These are phyloP conservation scores for Parastagonospora nodorum DNA, from an alignment of 2,329 filamentous ascomycete species.

Conservation along the genomic window DNA sequence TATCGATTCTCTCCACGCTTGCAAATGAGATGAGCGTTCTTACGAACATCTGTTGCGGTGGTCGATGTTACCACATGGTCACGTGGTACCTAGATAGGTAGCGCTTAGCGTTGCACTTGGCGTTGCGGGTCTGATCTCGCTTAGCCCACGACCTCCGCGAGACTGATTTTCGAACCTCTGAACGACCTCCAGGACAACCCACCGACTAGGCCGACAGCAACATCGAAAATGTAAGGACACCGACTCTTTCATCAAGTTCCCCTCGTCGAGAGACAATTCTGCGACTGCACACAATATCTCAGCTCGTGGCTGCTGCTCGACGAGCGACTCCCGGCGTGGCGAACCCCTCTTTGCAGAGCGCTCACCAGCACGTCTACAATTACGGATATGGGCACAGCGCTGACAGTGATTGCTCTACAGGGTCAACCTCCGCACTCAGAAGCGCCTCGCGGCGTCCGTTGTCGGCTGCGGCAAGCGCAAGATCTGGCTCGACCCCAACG, in stretches of 20 bases:
- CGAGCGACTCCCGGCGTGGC: slow-evolving; percentile 35
- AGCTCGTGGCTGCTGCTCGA: slow-evolving; percentile 26
- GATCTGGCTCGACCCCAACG: slow-evolving; percentile 99
- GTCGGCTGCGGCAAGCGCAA: slow-evolving; percentile 99
- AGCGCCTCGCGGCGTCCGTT: slow-evolving; percentile 98
- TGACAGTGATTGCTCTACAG: slow-evolving; percentile 58
- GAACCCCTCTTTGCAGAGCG: slow-evolving; percentile 41
- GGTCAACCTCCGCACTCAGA: slow-evolving; percentile 99
- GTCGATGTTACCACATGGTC: neutral
- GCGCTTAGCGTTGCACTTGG: slow-evolving; percentile 12
- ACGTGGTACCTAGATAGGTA: neutral
- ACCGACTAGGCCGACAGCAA: slow-evolving; percentile 46
- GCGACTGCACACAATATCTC: slow-evolving; percentile 20
- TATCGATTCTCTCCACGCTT: neutral
- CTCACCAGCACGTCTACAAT: slow-evolving; percentile 22
- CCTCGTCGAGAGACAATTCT: slow-evolving; percentile 22
- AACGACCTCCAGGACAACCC: slow-evolving; percentile 25
- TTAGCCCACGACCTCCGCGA: no score
- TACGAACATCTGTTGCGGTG: neutral
- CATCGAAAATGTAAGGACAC: slow-evolving; percentile 50
- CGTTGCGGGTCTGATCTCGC: slow-evolving; percentile 6
- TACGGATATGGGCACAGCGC: slow-evolving; percentile 26
- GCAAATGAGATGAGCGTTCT: neutral
- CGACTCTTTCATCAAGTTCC: slow-evolving; percentile 19
- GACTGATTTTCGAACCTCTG: slow-evolving; percentile 8